Evolutionary conservation across 208 protist species (phyloP), one percentile per base, ranked within the genome.

Genomic region (Vickermania ingenoplastis): DNA sequence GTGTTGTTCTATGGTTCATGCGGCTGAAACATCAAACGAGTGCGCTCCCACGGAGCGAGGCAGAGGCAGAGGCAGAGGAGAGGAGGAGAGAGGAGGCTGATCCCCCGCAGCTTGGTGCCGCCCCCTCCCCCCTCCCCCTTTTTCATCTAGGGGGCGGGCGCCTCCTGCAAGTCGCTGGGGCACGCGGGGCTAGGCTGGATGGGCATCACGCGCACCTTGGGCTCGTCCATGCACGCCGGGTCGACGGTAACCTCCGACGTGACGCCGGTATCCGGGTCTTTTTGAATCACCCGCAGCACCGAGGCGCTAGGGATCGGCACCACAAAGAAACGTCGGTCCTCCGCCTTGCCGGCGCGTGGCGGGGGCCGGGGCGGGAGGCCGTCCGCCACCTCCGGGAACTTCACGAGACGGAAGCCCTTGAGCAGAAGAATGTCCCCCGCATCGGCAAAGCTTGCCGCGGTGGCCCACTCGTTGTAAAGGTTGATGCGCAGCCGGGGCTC

Each of bases 381-480:
- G 57, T 49, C 67, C 17, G 17, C 28, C 53, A 74, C 59, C n/a
- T 22, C 21, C 4, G 72, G 73, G 21, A 55, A 41, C 55, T 75
- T 52, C 17, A 77, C 36, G n/a, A 82, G 57, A 17, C 30, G 53
- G 27, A 81, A 59, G 22, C 79, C 76, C 21, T 60, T 67, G 17
- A 92, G 67, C 5, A 81, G 31, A 13, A 92, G 24, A 28, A 81
- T 73, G 52, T 89, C 85, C 25, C 77, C 81, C 1, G 61, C 54
- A 30, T 86, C 78, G 13, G 85, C 60, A 60, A 92, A 92, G 30
- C 76, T 64, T 13, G 79, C 81, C 1, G 67, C 82, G 49, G 64
- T 62, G 3, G 77, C 85, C 85, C 81, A 92, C 30, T 79, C 65
- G 29, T 80, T 72, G 58, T 84, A 86, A 61, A 89, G 87, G 63